Conservation (phyloP, 257 asterid genomes). For the Solanum verrucosum region DNA sequence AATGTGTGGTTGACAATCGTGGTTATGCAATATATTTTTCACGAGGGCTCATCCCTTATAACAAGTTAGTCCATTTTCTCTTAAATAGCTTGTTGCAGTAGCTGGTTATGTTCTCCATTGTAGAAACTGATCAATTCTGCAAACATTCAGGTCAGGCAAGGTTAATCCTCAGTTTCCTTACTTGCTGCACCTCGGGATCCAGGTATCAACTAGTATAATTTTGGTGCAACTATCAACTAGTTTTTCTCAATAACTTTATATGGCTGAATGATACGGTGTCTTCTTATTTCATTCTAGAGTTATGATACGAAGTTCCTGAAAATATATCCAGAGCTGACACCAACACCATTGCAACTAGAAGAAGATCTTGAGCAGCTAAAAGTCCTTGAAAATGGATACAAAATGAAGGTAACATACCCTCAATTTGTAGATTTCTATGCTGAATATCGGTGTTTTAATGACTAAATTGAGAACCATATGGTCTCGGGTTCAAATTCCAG, state of each 20-base stretch:
- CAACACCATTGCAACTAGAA: slow-evolving; percentile 90
- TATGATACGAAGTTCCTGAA: slow-evolving; percentile 73
- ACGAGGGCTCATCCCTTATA: slow-evolving; percentile 75
- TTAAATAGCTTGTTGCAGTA: neutral
- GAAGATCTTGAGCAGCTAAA: slow-evolving; percentile 96
- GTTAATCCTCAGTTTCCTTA: slow-evolving; percentile 74
- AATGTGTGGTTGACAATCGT: slow-evolving; percentile 69
- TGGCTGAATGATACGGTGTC: neutral
- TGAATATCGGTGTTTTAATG: neutral
- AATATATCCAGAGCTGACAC: slow-evolving; percentile 60
- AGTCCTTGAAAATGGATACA: slow-evolving; percentile 94
- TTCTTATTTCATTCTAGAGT: slow-evolving; percentile 44
- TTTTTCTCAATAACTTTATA: neutral
- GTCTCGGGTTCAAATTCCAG: neutral
- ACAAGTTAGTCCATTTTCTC: slow-evolving; percentile 45
- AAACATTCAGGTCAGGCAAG: slow-evolving; percentile 50
- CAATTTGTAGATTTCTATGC: neutral
- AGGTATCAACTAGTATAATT: slow-evolving; percentile 30
- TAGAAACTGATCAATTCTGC: neutral
- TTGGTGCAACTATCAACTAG: neutral
- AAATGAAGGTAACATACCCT: slow-evolving; percentile 59
- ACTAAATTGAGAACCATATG: neutral
- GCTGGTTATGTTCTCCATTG: neutral
- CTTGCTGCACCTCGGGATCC: slow-evolving; percentile 89
- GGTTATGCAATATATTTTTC: slow-evolving; percentile 92